Evolutionary conservation across 208 protist species (phyloP), one percentile per base, ranked within the genome.

Genomic region (Wallacemonas sp.): DNA sequence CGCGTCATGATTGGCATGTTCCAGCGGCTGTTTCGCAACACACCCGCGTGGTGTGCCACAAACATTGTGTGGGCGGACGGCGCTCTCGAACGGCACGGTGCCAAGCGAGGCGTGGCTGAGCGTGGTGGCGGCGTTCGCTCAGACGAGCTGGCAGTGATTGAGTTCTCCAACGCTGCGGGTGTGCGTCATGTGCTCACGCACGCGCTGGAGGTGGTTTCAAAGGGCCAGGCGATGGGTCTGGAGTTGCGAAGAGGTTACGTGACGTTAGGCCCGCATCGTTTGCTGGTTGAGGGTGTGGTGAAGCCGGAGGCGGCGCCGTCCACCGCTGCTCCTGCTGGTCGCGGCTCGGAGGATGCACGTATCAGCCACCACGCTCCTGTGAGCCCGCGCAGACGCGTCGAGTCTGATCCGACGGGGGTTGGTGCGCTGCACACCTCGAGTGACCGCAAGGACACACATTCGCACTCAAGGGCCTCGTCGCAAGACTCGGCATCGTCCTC

Each of bases 221-320:
- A 36, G 30, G 72, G 71, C 17, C 47, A 68, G 34, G 12, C 19
- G 12, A 62, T 63, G 46, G 39, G 49, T 4, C 44, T 90, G 30
- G 79, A 90, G 61, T 49, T 90, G 66, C 74, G 77, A 41, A 72
- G 84, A 17, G 84, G 84, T 17, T 82, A 75, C 56, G 38, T 90
- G 34, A 58, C 61, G 31, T 47, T 86, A 24, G 78, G 78, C n/a
- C 64, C 58, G 12, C 64, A 84, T 24, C 66, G 70, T 15, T 30
- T 90, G n/a, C 54, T 90, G 1, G 74, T 90, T 11, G 79, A 90
- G 56, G 79, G 84, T 2, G 71, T 86, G 26, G 63, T 86, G 31
- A 68, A 62, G 47, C 70, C 66, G 59, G 5, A 59, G 54, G 21
- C 62, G 47, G 9, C 47, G 14, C n/a, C n/a, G n/a, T n/a, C n/a